Evolutionary conservation across 352 stramenopile species (phyloP).

Genomic region (Pythium phragmitis): DNA sequence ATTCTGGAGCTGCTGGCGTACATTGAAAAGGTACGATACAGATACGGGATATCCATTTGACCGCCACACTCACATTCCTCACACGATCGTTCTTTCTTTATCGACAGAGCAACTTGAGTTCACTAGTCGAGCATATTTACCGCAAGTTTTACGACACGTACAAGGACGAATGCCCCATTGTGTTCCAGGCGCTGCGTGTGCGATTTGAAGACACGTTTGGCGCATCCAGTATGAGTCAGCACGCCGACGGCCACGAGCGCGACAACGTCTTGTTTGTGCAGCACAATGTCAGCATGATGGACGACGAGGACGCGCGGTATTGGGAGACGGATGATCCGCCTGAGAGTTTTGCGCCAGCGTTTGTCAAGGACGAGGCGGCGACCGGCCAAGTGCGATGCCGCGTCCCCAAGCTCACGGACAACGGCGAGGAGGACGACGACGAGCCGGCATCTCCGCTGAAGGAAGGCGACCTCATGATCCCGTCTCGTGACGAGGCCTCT

Average conservation of each 20-base stretch:
- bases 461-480: slow-evolving; percentile 36
- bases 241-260: slow-evolving; percentile 23
- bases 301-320: slow-evolving; percentile 79
- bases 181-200: slow-evolving; percentile 70
- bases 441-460: slow-evolving; percentile 32
- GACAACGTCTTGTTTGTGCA: slow-evolving; percentile 59
- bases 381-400: slow-evolving; percentile 35
- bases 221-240: slow-evolving; percentile 21
- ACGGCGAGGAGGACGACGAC: slow-evolving; percentile 72
- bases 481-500: slow-evolving; percentile 19
- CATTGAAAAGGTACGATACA: slow-evolving; percentile 66
- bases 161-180: slow-evolving; percentile 63
- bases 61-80: too few relatives aligned
- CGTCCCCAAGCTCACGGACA: slow-evolving; percentile 67
- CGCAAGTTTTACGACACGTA: slow-evolving; percentile 79
- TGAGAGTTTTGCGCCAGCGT: slow-evolving; percentile 34
- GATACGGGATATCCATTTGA: too few relatives aligned
- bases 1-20: slow-evolving; percentile 74
- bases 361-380: slow-evolving; percentile 53
- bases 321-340: slow-evolving; percentile 68
- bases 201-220: slow-evolving; percentile 56
- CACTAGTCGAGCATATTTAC: slow-evolving; percentile 75
- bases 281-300: slow-evolving; percentile 36
- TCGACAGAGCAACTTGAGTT: slow-evolving; percentile 56
- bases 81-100: not conserved